phyloP scores from a whole-genome alignment of 805 yeast species.

The Yamadazyma paraphyllophila region DNA sequence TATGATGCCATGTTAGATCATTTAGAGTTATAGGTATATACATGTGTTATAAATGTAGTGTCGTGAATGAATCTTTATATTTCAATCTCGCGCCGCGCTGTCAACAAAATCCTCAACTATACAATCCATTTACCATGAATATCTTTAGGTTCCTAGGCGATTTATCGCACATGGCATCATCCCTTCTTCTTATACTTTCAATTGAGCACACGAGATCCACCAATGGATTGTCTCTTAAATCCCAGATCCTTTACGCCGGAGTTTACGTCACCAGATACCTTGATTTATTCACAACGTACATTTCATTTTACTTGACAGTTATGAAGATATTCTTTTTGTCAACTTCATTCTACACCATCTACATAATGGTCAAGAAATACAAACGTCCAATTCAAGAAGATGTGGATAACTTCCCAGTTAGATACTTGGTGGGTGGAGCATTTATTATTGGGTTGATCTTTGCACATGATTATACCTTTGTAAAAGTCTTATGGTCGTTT shows the following conservation, averaged over 20 bases:
- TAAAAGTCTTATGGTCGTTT: conserved; percentile 82
- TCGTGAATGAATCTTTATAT: neutral
- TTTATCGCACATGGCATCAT: conserved; percentile 76
- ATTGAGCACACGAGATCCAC: conserved; percentile 64
- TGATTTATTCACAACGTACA: conserved; percentile 47
- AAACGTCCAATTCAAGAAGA: conserved; percentile 62
- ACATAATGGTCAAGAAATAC: conserved; percentile 64
- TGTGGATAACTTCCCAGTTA: conserved; percentile 65
- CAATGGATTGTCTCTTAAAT: conserved; percentile 83
- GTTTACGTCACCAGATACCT: conserved; percentile 41
- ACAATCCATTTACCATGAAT: conserved; percentile 28
- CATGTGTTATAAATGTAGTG: neutral
- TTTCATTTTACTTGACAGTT: conserved; percentile 69
- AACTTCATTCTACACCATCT: conserved; percentile 72
- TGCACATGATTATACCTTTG: conserved; percentile 58
- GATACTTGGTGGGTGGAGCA: conserved; percentile 66
- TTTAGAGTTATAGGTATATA: conserved; percentile 5
- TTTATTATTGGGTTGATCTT: conserved; percentile 55
- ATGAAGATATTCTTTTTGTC: conserved; percentile 82
- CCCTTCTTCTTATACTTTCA: conserved; percentile 69
- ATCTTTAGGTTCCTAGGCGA: conserved; percentile 59
- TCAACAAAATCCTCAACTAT: neutral
- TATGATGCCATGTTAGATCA: conserved; percentile 10
- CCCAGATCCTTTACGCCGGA: conserved; percentile 70
- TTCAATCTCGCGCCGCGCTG: neutral